These are phyloP conservation scores for Exutisphaerella laricina DNA, from an alignment of 2,329 filamentous ascomycete species.

Conservation along the genomic window DNA sequence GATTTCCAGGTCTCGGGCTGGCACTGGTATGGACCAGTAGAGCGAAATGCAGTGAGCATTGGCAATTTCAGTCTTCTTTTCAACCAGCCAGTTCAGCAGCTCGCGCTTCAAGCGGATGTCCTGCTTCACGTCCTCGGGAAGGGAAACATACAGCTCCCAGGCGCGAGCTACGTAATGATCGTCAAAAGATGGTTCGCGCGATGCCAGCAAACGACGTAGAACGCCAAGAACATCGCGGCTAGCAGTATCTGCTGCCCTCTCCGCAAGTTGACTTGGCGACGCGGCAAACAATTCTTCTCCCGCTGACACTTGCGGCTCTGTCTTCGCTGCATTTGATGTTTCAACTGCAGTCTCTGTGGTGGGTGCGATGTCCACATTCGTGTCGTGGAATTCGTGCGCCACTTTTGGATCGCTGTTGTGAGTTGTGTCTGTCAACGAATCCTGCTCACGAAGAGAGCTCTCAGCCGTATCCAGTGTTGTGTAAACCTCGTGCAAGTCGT, in stretches of 20 bases:
- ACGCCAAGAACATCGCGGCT: constrained; percentile 4
- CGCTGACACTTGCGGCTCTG: background rate
- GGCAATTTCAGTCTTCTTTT: constrained; percentile 13
- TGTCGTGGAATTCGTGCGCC: background rate
- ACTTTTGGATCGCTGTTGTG: background rate
- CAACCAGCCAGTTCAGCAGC: constrained; percentile 26
- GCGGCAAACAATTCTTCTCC: constrained; percentile 6
- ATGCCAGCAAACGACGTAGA: constrained; percentile 9
- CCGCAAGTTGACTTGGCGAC: constrained; percentile 14
- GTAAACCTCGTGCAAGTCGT: background rate
- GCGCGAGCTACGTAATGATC: constrained; percentile 14
- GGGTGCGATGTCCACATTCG: background rate
- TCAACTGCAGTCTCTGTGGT: background rate
- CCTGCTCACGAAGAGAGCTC: background rate
- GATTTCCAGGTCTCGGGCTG: constrained; percentile 15
- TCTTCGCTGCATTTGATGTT: background rate
- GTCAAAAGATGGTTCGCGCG: background rate
- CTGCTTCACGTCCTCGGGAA: constrained; percentile 21
- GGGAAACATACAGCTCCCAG: constrained; percentile 35
- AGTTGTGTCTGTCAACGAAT: background rate
- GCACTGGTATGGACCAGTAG: constrained; percentile 23
- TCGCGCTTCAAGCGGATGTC: constrained; percentile 23
- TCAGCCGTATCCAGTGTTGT: background rate
- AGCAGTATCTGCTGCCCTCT: background rate
- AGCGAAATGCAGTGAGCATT: constrained; percentile 22